Base-by-base conservation (phyloP, 129 eudicot species). In the Chrysanthemum lavandulifolium region DNA sequence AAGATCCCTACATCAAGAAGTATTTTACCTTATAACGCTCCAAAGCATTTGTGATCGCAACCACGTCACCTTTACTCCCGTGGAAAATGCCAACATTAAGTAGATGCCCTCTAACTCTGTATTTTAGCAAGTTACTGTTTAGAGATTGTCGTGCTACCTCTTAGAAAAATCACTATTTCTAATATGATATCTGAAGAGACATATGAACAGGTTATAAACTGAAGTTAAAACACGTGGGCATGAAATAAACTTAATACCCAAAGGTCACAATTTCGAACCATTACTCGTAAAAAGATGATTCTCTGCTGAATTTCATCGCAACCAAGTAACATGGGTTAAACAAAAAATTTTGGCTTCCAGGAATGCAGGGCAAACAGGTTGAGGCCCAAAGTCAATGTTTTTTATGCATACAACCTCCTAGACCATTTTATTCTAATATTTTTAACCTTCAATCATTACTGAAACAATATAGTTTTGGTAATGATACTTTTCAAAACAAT, bases 81-180 rank as follows among this genome's bases (percentile, higher is more conserved):
- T 86, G 91, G 74, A 88, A 86, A 75, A 86, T 81, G 45, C 91
- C 91, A 59, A 88, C 91, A 59, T 86, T 86, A 55, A 86, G 91
- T 63, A 86, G 78, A 81, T 86, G 91, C 12, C 91, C 91, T 73
- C 78, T 83, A 51, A 83, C 91, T 58, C n/a, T 88, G 74, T 86
- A 86, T 59, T 86, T 86, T 66, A 86, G 81, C 75, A 86, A 76
- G 68, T 80, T 80, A 61, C 75, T 86, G 72, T 83, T 86, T 11
- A 86, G 69, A 12, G 91, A 83, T 33, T 86, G 86, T 13, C 78
- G 77, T n/a, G 88, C 91, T 78, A 86, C 73, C 12, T 76, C 88
- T 71, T 86, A 88, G 56, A n/a, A 72, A 84, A 36, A 84, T 84
- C 36, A 77, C 88, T 5, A 84, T 69, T 69, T 80, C 68, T 77